phyloP scores from a whole-genome alignment of 495 filamentous ascomycete genomes.

The Delitschia confertaspora region DNA sequence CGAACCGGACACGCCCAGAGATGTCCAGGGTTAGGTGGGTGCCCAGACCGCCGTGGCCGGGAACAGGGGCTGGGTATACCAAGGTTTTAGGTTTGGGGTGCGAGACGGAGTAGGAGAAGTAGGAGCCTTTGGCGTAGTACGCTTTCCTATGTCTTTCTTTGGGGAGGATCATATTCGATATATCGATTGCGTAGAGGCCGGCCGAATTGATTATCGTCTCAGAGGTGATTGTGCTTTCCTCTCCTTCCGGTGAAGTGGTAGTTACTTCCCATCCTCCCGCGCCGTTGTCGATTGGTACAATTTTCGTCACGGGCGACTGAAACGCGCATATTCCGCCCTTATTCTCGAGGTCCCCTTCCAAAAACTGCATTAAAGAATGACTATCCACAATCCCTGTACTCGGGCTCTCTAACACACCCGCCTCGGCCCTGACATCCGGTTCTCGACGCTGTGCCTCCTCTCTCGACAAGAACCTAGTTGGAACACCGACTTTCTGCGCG shows the following conservation, averaged over 20 bases:
- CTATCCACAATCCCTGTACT: conserved; percentile 87
- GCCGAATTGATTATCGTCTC: conserved; percentile 78
- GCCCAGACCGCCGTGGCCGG: conserved; percentile 74
- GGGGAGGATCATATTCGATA: conserved; percentile 79
- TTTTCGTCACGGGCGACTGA: conserved; percentile 48
- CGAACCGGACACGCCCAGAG: conserved; percentile 77
- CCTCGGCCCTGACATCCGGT: conserved; percentile 59
- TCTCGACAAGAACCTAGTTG: conserved; percentile 57
- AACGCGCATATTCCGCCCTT: conserved; percentile 65
- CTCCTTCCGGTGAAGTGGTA: conserved; percentile 40
- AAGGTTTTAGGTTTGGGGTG: conserved; percentile 61
- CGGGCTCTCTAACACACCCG: conserved; percentile 70
- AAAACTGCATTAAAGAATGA: conserved; percentile 70
- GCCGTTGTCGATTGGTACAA: conserved; percentile 46
- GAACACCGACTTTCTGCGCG: conserved; percentile 57
- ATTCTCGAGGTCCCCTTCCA: conserved; percentile 70
- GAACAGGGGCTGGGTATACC: conserved; percentile 76
- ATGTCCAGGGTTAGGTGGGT: conserved; percentile 92
- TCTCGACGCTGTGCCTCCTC: conserved; percentile 57
- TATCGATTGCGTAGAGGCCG: conserved; percentile 62
- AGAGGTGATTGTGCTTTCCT: conserved; percentile 51
- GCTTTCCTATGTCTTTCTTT: conserved; percentile 46
- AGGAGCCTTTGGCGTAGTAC: conserved; percentile 89
- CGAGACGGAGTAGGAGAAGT: conserved; percentile 73
- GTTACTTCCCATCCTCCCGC: conserved; percentile 46